A percentile compares a stretch with the other conserved stretches of the same genome.
phyloP scores from a whole-genome alignment of 768 basidiomycete species.

The Auricularia auricula-judae region DNA sequence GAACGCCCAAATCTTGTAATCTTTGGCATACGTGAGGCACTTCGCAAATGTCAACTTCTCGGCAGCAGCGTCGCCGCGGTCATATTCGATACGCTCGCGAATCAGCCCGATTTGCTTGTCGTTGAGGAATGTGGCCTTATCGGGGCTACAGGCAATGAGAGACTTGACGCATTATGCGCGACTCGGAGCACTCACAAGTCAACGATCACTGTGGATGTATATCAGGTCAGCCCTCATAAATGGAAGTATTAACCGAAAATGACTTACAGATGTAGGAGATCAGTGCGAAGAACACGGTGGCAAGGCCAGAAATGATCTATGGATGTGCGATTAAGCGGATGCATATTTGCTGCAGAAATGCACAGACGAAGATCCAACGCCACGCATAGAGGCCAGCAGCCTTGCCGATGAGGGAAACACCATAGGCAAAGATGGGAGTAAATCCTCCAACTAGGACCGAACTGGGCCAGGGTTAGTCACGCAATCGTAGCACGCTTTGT shows the following conservation, averaged over 20 bases:
- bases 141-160: conserved; percentile 8
- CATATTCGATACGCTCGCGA: conserved; percentile 14
- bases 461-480: not conserved
- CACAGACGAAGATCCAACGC: conserved; percentile 17
- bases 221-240: not conserved
- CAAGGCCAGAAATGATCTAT: conserved; percentile 10
- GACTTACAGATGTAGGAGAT: conserved; percentile 5
- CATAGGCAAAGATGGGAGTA: conserved; percentile 9
- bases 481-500: not conserved
- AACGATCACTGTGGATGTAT: conserved; percentile 10
- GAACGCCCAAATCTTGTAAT: conserved; percentile 17
- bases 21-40: conserved; percentile 10
- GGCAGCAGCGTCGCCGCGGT: conserved; percentile 17
- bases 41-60: conserved; percentile 14
- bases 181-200: conserved; percentile 11
- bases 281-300: conserved; percentile 11
- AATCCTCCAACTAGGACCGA: not conserved
- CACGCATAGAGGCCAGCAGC: conserved; percentile 14
- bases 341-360: no score
- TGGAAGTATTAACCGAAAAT: no score
- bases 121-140: conserved; percentile 18
- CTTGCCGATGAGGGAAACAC: conserved; percentile 4
- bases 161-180: not conserved
- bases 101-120: conserved; percentile 14
- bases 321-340: no score